Percentiles rank a stretch among this genome's conserved stretches.
Conservation (phyloP, 768 basidiomycete genomes). For the Boletus insuetus region DNA sequence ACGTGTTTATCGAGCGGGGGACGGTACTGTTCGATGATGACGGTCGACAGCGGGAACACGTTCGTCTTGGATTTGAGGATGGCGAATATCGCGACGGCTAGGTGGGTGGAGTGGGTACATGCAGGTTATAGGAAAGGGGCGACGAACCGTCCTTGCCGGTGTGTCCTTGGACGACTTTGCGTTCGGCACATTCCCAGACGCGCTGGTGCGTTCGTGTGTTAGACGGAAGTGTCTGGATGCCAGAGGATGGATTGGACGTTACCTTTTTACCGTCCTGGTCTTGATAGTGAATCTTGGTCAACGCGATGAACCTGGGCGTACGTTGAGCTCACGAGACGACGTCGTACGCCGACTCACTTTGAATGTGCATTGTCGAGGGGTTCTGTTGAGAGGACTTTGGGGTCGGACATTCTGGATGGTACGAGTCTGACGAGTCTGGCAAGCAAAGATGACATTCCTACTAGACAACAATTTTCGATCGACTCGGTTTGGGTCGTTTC, state of each 20-base stretch:
- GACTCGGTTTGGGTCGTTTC: constrained; percentile 11
- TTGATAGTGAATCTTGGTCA: constrained; percentile 77
- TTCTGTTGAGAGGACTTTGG: constrained; percentile 52
- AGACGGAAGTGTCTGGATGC: neutral
- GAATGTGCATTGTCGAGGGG: constrained; percentile 56
- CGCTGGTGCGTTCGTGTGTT: constrained; percentile 36
- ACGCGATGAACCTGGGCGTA: constrained; percentile 68
- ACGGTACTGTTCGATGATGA: constrained; percentile 90
- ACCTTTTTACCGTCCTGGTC: constrained; percentile 80
- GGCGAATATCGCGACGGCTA: constrained; percentile 84
- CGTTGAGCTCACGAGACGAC: neutral
- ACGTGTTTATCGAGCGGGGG: constrained; percentile 78
- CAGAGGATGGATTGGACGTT: neutral
- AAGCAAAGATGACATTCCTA: constrained; percentile 4
- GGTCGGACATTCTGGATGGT: constrained; percentile 29
- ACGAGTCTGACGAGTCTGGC: constrained; percentile 4
- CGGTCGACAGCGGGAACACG: constrained; percentile 71
- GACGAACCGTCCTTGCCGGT: constrained; percentile 76
- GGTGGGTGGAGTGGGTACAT: neutral
- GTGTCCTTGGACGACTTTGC: constrained; percentile 76
- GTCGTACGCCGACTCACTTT: constrained; percentile 40
- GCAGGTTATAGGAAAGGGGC: neutral
- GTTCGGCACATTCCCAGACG: constrained; percentile 86
- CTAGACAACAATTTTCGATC: no score
- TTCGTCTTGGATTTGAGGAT: constrained; percentile 72